Percentiles rank a stretch among this genome's conserved stretches.
These are phyloP conservation scores for Fusarium continuum DNA, from an alignment of 2,329 filamentous ascomycete species.

Conservation along the genomic window DNA sequence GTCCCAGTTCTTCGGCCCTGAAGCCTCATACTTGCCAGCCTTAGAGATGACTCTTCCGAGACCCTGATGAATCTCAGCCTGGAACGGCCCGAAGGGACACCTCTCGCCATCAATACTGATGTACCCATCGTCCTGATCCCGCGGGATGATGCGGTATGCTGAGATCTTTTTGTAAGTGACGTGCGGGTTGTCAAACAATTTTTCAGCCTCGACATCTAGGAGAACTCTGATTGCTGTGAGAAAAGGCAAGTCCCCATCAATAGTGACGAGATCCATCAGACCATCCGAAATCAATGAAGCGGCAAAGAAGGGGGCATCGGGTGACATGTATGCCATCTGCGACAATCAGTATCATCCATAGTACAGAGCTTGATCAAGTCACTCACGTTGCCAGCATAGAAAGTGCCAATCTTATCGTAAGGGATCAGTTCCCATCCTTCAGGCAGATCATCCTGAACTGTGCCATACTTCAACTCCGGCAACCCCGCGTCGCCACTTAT, in stretches of 20 bases:
- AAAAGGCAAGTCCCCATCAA: conserved; percentile 78
- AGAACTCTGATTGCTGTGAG: conserved; percentile 74
- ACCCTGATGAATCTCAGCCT: conserved; percentile 85
- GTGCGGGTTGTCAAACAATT: conserved; percentile 80
- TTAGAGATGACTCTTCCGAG: conserved; percentile 87
- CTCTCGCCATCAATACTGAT: conserved; percentile 95
- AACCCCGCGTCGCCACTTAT: conserved; percentile 60
- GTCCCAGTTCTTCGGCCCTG: conserved; percentile 64
- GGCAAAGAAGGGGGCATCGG: conserved; percentile 87
- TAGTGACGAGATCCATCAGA: conserved; percentile 82
- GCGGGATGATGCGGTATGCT: conserved; percentile 87
- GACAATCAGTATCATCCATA: conserved; percentile 16
- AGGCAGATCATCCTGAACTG: conserved; percentile 79
- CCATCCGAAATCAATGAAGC: conserved; percentile 85
- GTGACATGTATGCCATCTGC: conserved; percentile 89
- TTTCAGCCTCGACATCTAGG: conserved; percentile 74
- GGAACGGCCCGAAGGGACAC: conserved; percentile 87
- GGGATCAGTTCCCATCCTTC: conserved; percentile 78
- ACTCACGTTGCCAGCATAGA: conserved; percentile 88
- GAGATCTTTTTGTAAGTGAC: conserved; percentile 85
- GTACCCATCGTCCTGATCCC: conserved; percentile 75
- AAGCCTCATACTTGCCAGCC: conserved; percentile 75
- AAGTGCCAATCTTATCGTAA: conserved; percentile 84
- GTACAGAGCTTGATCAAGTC: too few relatives aligned
- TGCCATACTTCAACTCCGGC: conserved; percentile 81